Evolutionary conservation across 1,139 yeast genomes (phyloP), one percentile per base, ranked within the genome.

Genomic region (Saccharomyces hybrid): DNA sequence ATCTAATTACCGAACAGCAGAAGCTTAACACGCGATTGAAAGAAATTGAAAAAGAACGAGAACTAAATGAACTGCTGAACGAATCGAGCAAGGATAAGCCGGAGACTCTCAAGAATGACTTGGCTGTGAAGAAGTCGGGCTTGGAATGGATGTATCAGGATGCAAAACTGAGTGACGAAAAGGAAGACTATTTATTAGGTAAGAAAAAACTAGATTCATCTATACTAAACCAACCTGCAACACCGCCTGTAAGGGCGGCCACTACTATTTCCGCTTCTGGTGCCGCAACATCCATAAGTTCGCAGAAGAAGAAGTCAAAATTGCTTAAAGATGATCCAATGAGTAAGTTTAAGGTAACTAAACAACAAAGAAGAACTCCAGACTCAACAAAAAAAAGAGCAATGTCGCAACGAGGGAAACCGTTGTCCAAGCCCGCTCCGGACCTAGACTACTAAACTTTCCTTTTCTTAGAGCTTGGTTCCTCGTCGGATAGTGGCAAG

Each of bases 81-180:
- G 54, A 77, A 75, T 31, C 69, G 84, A 42, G 27, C 16, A 46
- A 48, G 48, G 50, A 42, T 41, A 29, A 47, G n/a, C 25, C 52
- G 16, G 46, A 34, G 2, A 60, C 85, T 61, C 60, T 74, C 56
- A 60, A 70, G 65, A 64, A 77, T 7, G 44, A 19, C 26, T 11
- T 38, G 16, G 82, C 80, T 46, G 70, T 77, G 52, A 75, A 76
- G 55, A 71, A 78, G 29, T 75, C 71, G 50, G 81, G 81, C 13
- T 71, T 89, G 53, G 86, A 82, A 54, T 91, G 97, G 97, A 90
- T 91, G 96, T 91, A 91, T 66, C 81, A 86, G 19, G 82, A 77
- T 41, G 58, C 66, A 3, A 64, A 65, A 3, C 50, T 60, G 19
- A 55, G 66, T 3, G 67, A 68, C 29, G 73, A 70, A 4, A 68